phyloP scores from a whole-genome alignment of 78 protist species.

The Dictyostelium firmibasis region DNA sequence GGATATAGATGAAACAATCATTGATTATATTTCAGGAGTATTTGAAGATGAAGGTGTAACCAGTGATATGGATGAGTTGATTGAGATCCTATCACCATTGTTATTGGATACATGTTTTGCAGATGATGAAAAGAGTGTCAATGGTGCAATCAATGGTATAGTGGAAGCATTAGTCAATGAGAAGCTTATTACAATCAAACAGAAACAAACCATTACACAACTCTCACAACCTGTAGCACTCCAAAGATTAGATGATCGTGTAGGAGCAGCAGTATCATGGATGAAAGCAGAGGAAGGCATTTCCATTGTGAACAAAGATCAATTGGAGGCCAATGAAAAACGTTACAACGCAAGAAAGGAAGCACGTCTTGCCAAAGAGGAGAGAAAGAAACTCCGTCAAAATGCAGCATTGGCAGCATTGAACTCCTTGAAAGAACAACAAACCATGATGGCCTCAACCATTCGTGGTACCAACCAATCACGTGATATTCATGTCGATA shows the following conservation, averaged over 20 bases:
- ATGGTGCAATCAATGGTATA: not conserved
- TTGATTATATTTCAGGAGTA: constrained; percentile 76
- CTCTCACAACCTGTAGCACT: constrained; percentile 34
- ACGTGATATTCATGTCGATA: constrained; percentile 76
- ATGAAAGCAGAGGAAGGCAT: constrained; percentile 72
- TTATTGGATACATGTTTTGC: constrained; percentile 49
- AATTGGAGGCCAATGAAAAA: constrained; percentile 62
- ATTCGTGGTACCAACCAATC: constrained; percentile 51
- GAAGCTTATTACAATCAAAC: constrained; percentile 25
- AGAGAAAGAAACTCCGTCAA: constrained; percentile 36
- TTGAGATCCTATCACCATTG: constrained; percentile 69
- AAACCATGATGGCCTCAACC: constrained; percentile 17
- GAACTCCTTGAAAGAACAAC: constrained; percentile 39
- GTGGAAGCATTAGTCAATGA: not conserved
- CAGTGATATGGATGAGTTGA: constrained; percentile 55
- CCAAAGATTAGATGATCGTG: constrained; percentile 44
- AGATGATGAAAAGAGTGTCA: constrained; percentile 11
- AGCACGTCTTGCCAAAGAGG: constrained; percentile 51
- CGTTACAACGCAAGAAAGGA: constrained; percentile 66
- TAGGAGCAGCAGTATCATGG: constrained; percentile 74
- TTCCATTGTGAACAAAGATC: constrained; percentile 63
- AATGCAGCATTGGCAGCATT: constrained; percentile 61
- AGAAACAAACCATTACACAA: not conserved
- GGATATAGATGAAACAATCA: constrained; percentile 79
- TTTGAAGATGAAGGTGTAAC: constrained; percentile 59